Conservation (phyloP, 345 rosid species). For the Linum lewisii region DNA sequence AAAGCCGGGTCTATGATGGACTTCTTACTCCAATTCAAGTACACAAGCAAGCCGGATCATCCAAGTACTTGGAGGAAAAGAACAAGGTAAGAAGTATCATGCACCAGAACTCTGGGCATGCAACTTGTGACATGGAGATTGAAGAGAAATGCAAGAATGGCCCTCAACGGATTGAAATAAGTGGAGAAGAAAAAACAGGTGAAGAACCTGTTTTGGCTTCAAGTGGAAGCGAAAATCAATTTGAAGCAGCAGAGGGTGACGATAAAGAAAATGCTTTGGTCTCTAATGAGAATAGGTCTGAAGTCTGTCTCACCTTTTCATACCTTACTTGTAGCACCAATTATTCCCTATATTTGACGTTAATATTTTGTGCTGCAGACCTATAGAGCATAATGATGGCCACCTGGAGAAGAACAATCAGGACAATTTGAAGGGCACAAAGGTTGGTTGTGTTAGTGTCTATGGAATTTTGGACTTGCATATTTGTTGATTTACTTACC, state of each 20-base stretch:
- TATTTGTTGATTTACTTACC: constrained; percentile 11
- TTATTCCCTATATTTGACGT: background rate
- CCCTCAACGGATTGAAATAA: constrained; percentile 4
- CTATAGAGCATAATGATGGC: constrained; percentile 12
- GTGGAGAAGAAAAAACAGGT: constrained; percentile 11
- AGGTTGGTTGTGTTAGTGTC: constrained; percentile 22
- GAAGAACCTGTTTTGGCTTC: constrained; percentile 21
- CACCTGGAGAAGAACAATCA: constrained; percentile 28
- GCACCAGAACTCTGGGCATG: constrained; percentile 7
- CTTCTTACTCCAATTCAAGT: constrained; percentile 28
- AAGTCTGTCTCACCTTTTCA: constrained; percentile 5
- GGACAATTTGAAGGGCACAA: constrained; percentile 24
- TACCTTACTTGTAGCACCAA: constrained; percentile 2
- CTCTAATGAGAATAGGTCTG: constrained; percentile 43
- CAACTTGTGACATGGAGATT: constrained; percentile 21
- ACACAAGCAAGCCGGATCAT: constrained; percentile 22
- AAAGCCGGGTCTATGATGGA: constrained; percentile 81
- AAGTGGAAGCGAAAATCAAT: constrained; percentile 19
- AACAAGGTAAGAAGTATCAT: constrained; percentile 15
- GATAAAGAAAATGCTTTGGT: constrained; percentile 51
- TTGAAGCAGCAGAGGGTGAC: constrained; percentile 20
- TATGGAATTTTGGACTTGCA: constrained; percentile 1
- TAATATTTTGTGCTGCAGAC: constrained; percentile 22
- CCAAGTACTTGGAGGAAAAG: constrained; percentile 27
- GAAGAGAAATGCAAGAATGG: constrained; percentile 25